A percentile compares a stretch with the other conserved stretches of the same genome.
Conservation (phyloP, 176 grass and related monocot genomes). For the Oryza brachyantha region DNA sequence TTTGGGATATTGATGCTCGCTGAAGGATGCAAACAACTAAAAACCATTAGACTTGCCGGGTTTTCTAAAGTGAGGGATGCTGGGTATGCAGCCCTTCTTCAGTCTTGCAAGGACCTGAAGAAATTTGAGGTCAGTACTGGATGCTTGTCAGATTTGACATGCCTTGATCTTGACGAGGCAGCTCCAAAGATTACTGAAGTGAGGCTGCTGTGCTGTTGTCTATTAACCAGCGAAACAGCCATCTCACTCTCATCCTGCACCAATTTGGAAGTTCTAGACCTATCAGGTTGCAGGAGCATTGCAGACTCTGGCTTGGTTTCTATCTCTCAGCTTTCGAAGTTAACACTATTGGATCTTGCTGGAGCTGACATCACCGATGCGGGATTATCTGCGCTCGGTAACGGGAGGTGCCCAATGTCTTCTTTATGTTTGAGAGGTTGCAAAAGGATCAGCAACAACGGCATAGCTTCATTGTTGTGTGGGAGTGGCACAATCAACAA, state of each 20-base stretch:
- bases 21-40: conserved; percentile 82
- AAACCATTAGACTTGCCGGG: conserved; percentile 79
- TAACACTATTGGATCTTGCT: conserved; percentile 72
- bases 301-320: conserved; percentile 73
- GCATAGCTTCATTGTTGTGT: conserved; percentile 58
- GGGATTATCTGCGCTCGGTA: conserved; percentile 70
- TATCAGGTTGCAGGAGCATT: conserved; percentile 81
- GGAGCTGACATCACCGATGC: conserved; percentile 82
- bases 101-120: conserved; percentile 76
- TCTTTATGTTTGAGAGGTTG: conserved; percentile 78
- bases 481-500: conserved; percentile 59
- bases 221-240: conserved; percentile 78
- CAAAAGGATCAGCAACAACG: conserved; percentile 77
- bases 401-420: conserved; percentile 56
- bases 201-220: conserved; percentile 73
- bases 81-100: conserved; percentile 78
- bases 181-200: conserved; percentile 68
- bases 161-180: conserved; percentile 73
- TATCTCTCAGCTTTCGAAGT: conserved; percentile 64
- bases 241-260: conserved; percentile 77
- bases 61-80: conserved; percentile 96
- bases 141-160: conserved; percentile 83
- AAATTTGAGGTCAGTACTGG: conserved; percentile 77
- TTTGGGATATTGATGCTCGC: conserved; percentile 82
- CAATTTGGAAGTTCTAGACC: conserved; percentile 73